phyloP scores from a whole-genome alignment of 345 rosid genomes.

The Citrus mangshanensis region DNA sequence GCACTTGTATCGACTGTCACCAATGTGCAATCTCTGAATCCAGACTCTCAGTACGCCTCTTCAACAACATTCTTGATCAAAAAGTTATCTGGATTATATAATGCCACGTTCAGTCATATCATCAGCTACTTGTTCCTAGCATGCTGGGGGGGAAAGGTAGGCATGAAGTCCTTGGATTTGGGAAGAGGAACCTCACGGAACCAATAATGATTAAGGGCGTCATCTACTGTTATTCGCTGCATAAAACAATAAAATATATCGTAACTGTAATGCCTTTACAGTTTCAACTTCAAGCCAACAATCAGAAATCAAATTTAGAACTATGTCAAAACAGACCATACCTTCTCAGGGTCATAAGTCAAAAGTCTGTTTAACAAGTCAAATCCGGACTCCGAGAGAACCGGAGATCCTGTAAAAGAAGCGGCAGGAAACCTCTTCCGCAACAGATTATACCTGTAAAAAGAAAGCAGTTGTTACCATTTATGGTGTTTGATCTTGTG shows the following conservation, averaged over 20 bases:
- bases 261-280: not conserved
- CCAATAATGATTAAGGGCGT: slow-evolving; percentile 80
- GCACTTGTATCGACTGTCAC: not conserved
- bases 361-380: slow-evolving; percentile 71
- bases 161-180: slow-evolving; percentile 71
- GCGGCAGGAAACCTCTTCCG: slow-evolving; percentile 78
- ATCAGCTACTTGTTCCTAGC: slow-evolving; percentile 27
- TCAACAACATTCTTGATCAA: not conserved
- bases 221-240: slow-evolving; percentile 79
- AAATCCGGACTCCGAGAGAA: slow-evolving; percentile 78
- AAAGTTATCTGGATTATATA: not conserved
- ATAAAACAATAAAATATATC: slow-evolving; percentile 11
- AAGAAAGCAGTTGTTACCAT: slow-evolving; percentile 4
- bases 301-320: not conserved
- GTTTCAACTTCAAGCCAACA: not conserved
- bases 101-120: slow-evolving; percentile 11
- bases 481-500: not conserved
- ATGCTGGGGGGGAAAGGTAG: slow-evolving; percentile 58
- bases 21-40: not conserved
- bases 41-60: not conserved
- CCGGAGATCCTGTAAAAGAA: slow-evolving; percentile 66
- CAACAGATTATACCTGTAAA: slow-evolving; percentile 60
- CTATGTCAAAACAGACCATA: not conserved
- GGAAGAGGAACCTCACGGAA: slow-evolving; percentile 77
- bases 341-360: slow-evolving; percentile 75